These are phyloP conservation scores for Urostyla sp. DNA, from an alignment of 73 alveolate genomes.

Conservation along the genomic window DNA sequence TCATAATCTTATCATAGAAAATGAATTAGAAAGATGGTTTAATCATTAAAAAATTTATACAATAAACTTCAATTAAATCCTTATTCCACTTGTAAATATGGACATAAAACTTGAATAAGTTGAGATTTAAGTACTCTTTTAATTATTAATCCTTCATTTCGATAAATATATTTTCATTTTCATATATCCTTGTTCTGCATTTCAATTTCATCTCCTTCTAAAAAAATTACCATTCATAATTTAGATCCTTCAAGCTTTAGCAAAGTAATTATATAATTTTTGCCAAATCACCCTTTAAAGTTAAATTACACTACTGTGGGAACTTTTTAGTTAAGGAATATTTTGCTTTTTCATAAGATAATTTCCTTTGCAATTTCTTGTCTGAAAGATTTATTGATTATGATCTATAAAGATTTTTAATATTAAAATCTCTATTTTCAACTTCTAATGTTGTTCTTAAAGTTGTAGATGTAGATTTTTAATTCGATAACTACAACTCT, in stretches of 20 bases:
- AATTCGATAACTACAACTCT: background rate
- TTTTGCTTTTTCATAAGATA: background rate
- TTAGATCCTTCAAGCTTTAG: background rate
- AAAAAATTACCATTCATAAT: slow-evolving; percentile 8
- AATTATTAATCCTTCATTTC: background rate
- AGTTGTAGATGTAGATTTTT: background rate
- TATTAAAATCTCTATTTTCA: background rate
- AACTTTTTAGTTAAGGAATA: background rate
- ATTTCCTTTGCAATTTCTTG: background rate
- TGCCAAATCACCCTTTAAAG: background rate
- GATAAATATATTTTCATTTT: background rate
- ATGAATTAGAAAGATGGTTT: background rate
- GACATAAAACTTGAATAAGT: slow-evolving; percentile 2
- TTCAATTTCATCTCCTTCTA: slow-evolving; percentile 23
- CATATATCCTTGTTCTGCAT: slow-evolving; percentile 9
- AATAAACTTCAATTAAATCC: slow-evolving; percentile 9
- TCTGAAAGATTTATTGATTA: background rate
- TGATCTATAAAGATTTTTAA: too few species aligned
- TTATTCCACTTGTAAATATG: slow-evolving; percentile 8
- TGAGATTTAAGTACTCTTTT: background rate
- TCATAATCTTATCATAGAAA: background rate
- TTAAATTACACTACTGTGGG: slow-evolving; percentile 5
- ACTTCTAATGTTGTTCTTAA: background rate
- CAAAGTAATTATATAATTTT: background rate
- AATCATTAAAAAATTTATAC: background rate